These are phyloP conservation scores for Cylindrodendrum hubeiense DNA, from an alignment of 2,329 filamentous ascomycete species.

Conservation along the genomic window DNA sequence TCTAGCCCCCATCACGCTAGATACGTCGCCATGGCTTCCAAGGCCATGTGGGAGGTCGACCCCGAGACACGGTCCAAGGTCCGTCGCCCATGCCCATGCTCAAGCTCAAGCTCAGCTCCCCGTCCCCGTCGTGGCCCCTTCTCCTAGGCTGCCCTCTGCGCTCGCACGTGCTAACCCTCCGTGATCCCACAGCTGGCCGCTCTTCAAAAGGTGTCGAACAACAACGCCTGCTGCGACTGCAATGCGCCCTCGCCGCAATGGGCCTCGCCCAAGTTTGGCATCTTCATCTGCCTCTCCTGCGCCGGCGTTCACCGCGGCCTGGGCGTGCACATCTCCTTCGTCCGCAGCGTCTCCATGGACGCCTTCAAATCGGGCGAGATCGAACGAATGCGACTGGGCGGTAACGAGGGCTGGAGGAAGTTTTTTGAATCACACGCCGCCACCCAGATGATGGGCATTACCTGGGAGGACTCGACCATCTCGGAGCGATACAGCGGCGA, in stretches of 20 bases:
- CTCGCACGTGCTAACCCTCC: slow-evolving; percentile 29
- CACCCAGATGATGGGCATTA: slow-evolving; percentile 74
- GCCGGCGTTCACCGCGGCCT: slow-evolving; percentile 94
- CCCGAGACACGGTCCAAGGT: slow-evolving; percentile 97
- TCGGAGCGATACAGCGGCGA: slow-evolving; percentile 91
- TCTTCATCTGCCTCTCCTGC: slow-evolving; percentile 98
- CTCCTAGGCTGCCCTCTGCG: slow-evolving; percentile 11
- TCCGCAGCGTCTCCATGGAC: slow-evolving; percentile 98
- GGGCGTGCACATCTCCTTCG: slow-evolving; percentile 98
- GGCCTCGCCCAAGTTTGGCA: slow-evolving; percentile 96
- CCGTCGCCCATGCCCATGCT: slow-evolving; percentile 45
- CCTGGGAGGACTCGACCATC: slow-evolving; percentile 90
- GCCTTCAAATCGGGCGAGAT: slow-evolving; percentile 95
- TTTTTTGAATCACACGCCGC: slow-evolving; percentile 85
- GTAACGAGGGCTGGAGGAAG: slow-evolving; percentile 86
- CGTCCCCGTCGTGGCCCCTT: slow-evolving; percentile 21
- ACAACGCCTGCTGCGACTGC: slow-evolving; percentile 95
- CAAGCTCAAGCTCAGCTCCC: slow-evolving; percentile 5
- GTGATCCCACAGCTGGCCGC: slow-evolving; percentile 76
- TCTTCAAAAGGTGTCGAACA: slow-evolving; percentile 90
- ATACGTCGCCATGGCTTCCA: slow-evolving; percentile 67
- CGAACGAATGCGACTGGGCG: slow-evolving; percentile 91
- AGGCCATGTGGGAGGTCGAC: slow-evolving; percentile 98
- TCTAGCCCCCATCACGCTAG: slow-evolving; percentile 19
- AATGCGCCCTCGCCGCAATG: slow-evolving; percentile 96